Conservation (phyloP, 2,329 filamentous ascomycete species). For the Sclerotiophoma versabilis region DNA sequence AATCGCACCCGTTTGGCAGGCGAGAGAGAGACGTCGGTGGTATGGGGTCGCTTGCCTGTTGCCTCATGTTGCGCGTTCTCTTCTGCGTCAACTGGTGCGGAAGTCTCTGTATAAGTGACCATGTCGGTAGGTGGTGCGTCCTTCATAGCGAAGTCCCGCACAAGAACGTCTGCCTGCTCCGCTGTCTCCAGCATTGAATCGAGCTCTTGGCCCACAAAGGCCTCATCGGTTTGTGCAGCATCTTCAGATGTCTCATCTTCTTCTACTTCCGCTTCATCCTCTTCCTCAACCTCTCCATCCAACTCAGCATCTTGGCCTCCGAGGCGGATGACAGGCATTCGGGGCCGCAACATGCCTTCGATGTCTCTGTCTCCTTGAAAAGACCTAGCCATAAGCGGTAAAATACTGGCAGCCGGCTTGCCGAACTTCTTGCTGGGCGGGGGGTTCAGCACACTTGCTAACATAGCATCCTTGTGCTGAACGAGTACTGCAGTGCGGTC, state of each 20-base stretch:
- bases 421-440: conserved; percentile 67
- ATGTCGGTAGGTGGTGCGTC: conserved; percentile 12
- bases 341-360: conserved; percentile 70
- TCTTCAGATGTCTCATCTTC: conserved; percentile 25
- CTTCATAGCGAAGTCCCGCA: conserved; percentile 25
- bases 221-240: conserved; percentile 61
- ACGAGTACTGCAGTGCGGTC: conserved; percentile 82
- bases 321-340: conserved; percentile 54
- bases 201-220: conserved; percentile 48
- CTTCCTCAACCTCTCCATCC: conserved; percentile 35
- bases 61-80: conserved; percentile 10
- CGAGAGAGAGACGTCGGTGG: conserved; percentile 28
- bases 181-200: conserved; percentile 33
- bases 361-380: conserved; percentile 70
- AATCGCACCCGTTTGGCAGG: conserved; percentile 41
- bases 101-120: background rate
- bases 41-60: conserved; percentile 33
- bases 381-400: conserved; percentile 77
- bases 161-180: conserved; percentile 13
- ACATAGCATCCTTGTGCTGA: conserved; percentile 73
- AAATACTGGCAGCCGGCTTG: conserved; percentile 71
- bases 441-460: conserved; percentile 83
- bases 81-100: background rate
- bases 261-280: conserved; percentile 30
- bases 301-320: conserved; percentile 28